Base-by-base conservation (phyloP, 805 yeast species). In the Debaryomyces castellii region DNA sequence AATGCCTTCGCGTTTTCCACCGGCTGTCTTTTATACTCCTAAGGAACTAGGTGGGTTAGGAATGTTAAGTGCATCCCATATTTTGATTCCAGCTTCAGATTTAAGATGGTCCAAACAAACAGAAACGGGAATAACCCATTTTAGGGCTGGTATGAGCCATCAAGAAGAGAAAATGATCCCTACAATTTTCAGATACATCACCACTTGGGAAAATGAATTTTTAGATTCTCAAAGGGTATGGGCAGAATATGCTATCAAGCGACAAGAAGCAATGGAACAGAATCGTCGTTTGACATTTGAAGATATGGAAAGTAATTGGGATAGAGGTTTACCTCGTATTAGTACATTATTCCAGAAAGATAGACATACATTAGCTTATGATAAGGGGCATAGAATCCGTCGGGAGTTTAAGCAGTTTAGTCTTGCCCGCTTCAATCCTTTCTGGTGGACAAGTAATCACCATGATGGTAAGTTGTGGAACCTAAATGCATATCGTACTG, bases 1-100 rank as follows among this genome's bases (percentile, higher is more conserved):
- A 66, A 94, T 94, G 99, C 99, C 99, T 0, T 84, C 97, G 0
- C 76, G 99, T 45, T 94, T 94, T 68, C 99, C 99, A 3, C 99
- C 99, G 0, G 97, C 97, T 3, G 99, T 94, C 0, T 94, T 94
- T 58, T 94, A 94, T 62, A 90, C 99, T 0, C 99, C 99, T 0
- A 92, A 91, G 55, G 99, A 94, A 62, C 69, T 94, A 3, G 99
- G 99, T 41, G 99, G 99, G 37, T 70, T 94, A 37, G 99, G 99
- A 21, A 94, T 94, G 99, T 71, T 94, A 21, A 88, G 96, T 73
- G 98, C 98, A 0, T 89, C 97, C 11, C 99, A 94, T 62, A 89
- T 94, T 41, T 72, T 94, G 51, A 94, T 94, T 52, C 99, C 99
- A 0, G 87, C 96, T 0, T 85, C 96, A 5, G 99, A 94, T 63